Conservation (phyloP, 2,329 filamentous ascomycete species). For the Aureobasidium sp. region DNA sequence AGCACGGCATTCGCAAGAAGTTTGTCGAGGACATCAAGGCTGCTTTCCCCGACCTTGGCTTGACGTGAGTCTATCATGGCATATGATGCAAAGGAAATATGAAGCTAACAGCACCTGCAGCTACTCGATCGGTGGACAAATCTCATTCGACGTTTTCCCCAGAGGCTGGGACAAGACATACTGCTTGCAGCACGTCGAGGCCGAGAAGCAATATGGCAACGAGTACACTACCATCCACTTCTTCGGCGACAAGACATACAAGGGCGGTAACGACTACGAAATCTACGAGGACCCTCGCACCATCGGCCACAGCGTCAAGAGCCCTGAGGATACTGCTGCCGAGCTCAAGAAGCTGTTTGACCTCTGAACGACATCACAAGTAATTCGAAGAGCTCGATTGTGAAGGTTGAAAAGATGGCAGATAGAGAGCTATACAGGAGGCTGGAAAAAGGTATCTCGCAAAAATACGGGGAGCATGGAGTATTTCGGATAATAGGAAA, state of each 20-base stretch:
- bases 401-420: not conserved
- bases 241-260: conserved; percentile 91
- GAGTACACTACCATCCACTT: conserved; percentile 88
- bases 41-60: conserved; percentile 70
- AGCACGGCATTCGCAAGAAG: conserved; percentile 64
- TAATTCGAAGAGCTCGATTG: conserved; percentile 8
- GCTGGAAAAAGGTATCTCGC: not conserved
- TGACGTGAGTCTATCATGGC: conserved; percentile 56
- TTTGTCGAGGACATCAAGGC: conserved; percentile 71
- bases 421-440: not conserved
- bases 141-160: conserved; percentile 98
- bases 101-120: conserved; percentile 32
- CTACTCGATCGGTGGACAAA: conserved; percentile 92
- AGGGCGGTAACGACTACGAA: conserved; percentile 92
- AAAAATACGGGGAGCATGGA: conserved; percentile 2
- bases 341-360: conserved; percentile 72
- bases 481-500: not conserved
- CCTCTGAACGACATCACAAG: conserved; percentile 17
- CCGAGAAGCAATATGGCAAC: conserved; percentile 57
- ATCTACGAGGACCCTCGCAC: conserved; percentile 78
- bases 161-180: conserved; percentile 98
- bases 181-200: conserved; percentile 79
- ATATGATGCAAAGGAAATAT: no score
- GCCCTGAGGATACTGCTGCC: conserved; percentile 72
- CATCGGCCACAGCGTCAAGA: conserved; percentile 73